phyloP scores from a whole-genome alignment of 495 filamentous ascomycete species.

The Sphaerosporella brunnea region DNA sequence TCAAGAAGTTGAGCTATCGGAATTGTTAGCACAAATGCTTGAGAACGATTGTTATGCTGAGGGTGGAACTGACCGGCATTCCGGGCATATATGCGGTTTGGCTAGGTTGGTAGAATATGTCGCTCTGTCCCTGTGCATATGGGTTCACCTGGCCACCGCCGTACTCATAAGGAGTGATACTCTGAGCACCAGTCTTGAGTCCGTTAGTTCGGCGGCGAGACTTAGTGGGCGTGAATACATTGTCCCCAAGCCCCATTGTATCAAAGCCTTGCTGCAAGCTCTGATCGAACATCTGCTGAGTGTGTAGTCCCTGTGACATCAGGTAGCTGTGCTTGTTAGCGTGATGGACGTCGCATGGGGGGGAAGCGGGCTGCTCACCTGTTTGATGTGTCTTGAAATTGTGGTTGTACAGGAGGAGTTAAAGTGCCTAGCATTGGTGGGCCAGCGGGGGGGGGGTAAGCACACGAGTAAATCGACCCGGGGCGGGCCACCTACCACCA shows the following conservation, averaged over 20 bases:
- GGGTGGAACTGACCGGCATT: conserved; percentile 36
- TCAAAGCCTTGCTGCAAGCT: conserved; percentile 25
- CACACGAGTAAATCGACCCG: background rate
- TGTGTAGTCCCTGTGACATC: conserved; percentile 18
- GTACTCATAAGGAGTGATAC: conserved; percentile 19
- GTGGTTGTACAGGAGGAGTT: conserved; percentile 24
- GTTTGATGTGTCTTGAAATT: conserved; percentile 23
- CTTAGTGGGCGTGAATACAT: conserved; percentile 27
- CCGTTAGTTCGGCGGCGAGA: conserved; percentile 25
- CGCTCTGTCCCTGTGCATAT: conserved; percentile 33
- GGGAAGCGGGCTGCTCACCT: too few species aligned
- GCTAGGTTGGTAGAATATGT: conserved; percentile 31
- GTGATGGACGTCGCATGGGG: too few species aligned
- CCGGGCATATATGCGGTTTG: conserved; percentile 41
- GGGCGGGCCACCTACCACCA: conserved; percentile 13
- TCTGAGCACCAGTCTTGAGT: conserved; percentile 23
- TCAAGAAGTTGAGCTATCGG: conserved; percentile 57
- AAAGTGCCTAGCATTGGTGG: conserved; percentile 24
- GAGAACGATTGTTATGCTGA: too few species aligned
- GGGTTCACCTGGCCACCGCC: conserved; percentile 33
- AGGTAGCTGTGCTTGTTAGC: conserved; percentile 17
- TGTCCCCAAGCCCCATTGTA: conserved; percentile 24
- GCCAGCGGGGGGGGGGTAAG: conserved; percentile 8
- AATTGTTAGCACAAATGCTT: too few species aligned
- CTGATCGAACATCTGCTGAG: conserved; percentile 20